Evolutionary conservation across 441 rosid species (phyloP).

Genomic region (Croton laevigatus): DNA sequence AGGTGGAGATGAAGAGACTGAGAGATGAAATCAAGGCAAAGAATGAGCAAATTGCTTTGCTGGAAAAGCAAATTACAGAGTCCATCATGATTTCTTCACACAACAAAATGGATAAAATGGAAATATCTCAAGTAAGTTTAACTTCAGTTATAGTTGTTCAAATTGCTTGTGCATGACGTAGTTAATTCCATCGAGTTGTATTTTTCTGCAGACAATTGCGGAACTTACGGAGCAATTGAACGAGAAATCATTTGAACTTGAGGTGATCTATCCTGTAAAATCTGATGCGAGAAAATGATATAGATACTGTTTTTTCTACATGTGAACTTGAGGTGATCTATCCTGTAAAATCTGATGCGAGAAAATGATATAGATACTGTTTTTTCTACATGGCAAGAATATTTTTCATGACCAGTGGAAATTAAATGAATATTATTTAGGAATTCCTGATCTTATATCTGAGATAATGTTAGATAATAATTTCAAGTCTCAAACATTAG

Average conservation of each 20-base stretch:
- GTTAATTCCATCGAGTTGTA: slow-evolving; percentile 18
- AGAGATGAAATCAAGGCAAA: slow-evolving; percentile 66
- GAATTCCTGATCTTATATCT: background rate
- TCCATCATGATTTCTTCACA: slow-evolving; percentile 51
- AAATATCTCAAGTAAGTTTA: slow-evolving; percentile 59
- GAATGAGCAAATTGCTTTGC: slow-evolving; percentile 66
- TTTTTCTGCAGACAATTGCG: slow-evolving; percentile 59
- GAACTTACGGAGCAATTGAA: slow-evolving; percentile 75
- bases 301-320: slow-evolving; percentile 15
- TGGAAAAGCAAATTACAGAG: slow-evolving; percentile 77
- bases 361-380: slow-evolving; percentile 8
- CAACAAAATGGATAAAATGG: slow-evolving; percentile 54
- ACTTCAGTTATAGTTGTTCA: background rate
- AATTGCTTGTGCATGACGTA: slow-evolving; percentile 10
- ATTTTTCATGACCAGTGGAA: slow-evolving; percentile 11
- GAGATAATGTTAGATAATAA: background rate
- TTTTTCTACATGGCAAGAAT: background rate
- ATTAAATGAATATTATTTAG: slow-evolving; percentile 4
- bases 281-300: slow-evolving; percentile 1
- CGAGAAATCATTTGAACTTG: slow-evolving; percentile 95
- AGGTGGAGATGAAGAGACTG: slow-evolving; percentile 69
- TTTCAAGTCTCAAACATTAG: background rate
- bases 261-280: slow-evolving; percentile 51
- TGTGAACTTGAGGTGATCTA: slow-evolving; percentile 89
- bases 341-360: slow-evolving; percentile 18